These are phyloP conservation scores for Agrocybe praecox DNA, from an alignment of 768 basidiomycete species.

Conservation along the genomic window DNA sequence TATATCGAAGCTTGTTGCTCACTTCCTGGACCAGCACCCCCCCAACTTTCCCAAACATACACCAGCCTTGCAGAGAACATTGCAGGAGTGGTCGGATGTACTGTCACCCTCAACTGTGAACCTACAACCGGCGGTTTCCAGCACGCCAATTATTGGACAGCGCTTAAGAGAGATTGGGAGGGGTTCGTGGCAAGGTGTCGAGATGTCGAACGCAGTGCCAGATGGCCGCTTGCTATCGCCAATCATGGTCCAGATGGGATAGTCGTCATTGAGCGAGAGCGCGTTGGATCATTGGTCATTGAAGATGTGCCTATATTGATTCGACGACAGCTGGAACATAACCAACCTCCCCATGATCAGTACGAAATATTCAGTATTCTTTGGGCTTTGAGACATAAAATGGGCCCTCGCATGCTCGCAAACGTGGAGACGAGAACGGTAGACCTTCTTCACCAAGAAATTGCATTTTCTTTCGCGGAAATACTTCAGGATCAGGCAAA, in stretches of 20 bases:
- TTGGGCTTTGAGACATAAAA: slow-evolving; percentile 62
- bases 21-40: slow-evolving; percentile 56
- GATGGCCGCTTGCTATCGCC: slow-evolving; percentile 77
- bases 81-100: slow-evolving; percentile 84
- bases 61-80: slow-evolving; percentile 73
- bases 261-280: slow-evolving; percentile 77
- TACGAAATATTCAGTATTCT: slow-evolving; percentile 61
- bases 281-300: slow-evolving; percentile 60
- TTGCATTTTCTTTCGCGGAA: slow-evolving; percentile 76
- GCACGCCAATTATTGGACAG: slow-evolving; percentile 80
- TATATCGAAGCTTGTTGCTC: slow-evolving; percentile 77
- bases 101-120: slow-evolving; percentile 72
- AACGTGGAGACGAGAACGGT: slow-evolving; percentile 59
- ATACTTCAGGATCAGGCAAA: slow-evolving; percentile 69
- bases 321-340: slow-evolving; percentile 48
- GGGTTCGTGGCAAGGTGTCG: slow-evolving; percentile 91
- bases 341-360: slow-evolving; percentile 48
- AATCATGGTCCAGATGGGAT: slow-evolving; percentile 46
- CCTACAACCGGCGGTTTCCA: slow-evolving; percentile 79
- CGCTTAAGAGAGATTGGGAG: slow-evolving; percentile 92
- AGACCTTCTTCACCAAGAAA: slow-evolving; percentile 75
- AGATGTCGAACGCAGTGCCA: slow-evolving; percentile 85
- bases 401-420: slow-evolving; percentile 60
- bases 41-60: slow-evolving; percentile 64
- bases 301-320: slow-evolving; percentile 72